phyloP scores from a whole-genome alignment of 768 basidiomycete genomes.

The Xanthoconium stramineum region DNA sequence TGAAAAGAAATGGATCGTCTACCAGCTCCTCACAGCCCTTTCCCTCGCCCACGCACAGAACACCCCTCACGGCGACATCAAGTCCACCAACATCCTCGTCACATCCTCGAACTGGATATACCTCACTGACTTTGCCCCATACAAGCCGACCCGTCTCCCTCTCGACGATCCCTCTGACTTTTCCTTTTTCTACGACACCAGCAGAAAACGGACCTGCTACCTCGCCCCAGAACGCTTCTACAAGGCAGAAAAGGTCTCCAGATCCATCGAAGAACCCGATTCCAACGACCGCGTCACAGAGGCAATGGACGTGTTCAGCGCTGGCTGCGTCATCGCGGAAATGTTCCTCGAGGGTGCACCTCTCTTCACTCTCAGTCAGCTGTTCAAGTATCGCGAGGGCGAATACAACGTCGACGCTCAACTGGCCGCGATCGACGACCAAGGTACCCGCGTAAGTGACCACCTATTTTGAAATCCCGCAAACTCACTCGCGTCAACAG shows the following conservation, averaged over 20 bases:
- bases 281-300: slow-evolving; percentile 86
- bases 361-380: slow-evolving; percentile 88
- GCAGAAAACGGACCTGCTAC: slow-evolving; percentile 90
- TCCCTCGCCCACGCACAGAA: slow-evolving; percentile 80
- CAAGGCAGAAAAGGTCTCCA: slow-evolving; percentile 67
- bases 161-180: slow-evolving; percentile 97
- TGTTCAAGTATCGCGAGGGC: slow-evolving; percentile 91
- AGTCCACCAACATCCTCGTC: slow-evolving; percentile 94
- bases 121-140: slow-evolving; percentile 90
- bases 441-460: slow-evolving; percentile 69
- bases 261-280: slow-evolving; percentile 45
- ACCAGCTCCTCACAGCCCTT: slow-evolving; percentile 84
- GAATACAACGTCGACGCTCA: slow-evolving; percentile 74
- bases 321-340: slow-evolving; percentile 93
- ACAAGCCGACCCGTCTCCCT: slow-evolving; percentile 94
- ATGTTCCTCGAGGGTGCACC: slow-evolving; percentile 93
- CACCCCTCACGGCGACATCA: slow-evolving; percentile 96
- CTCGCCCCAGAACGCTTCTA: slow-evolving; percentile 96
- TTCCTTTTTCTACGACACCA: slow-evolving; percentile 97
- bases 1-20: slow-evolving; percentile 98
- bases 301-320: slow-evolving; percentile 96
- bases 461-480: background rate
- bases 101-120: slow-evolving; percentile 97
- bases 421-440: slow-evolving; percentile 74
- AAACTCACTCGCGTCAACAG: slow-evolving; percentile 42